Base-by-base conservation (phyloP, 1,139 yeast species). In the Casaregolazyma suthepensis region DNA sequence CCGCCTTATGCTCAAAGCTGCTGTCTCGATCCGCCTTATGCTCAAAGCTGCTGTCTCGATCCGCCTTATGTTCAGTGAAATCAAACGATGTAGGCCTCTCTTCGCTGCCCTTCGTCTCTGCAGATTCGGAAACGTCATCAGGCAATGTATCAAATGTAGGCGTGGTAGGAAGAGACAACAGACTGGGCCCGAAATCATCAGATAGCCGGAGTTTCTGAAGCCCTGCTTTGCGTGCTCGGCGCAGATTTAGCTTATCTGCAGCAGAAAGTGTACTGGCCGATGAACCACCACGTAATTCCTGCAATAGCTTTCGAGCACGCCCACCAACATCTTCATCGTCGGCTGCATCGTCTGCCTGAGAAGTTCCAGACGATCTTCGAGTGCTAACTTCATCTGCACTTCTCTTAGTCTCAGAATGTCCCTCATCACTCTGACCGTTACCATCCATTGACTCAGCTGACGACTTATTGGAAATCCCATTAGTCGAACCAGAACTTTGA, bases 261-360 rank as follows among this genome's bases (percentile, higher is more conserved):
- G 56, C 55, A 43, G 51, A 18, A 40, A 15, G 60, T 54, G 35
- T 59, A 56, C 38, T 58, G 31, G 31, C 62, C 2, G 59, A 48
- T 19, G 48, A 56, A 4, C 66, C 69, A 20, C 79, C 77, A 57
- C 87, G 71, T 40, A 83, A 71, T 59, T 82, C 86, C 58, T 77
- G 79, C 31, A 83, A 72, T 56, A 83, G 72, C 58, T 74, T 77
- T 60, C 86, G 72, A 0, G 89, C 89, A 54, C 89, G 73, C 3
- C 76, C 75, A 2, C 83, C 83, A 23, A 81, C 75, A 60, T 80
- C 83, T 43, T 67, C 76, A 3, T 73, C 86, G 18, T 18, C 48
- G 19, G 23, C 35, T 6, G 42, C 35, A 4, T 84, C 87, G 10
- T 57, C 56, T 9, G 22, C 48, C 43, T 37, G 47, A 29, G 43